Evolutionary conservation across 208 protist species (phyloP), one percentile per base, ranked within the genome.

Genomic region (Tritrichomonas musculus): DNA sequence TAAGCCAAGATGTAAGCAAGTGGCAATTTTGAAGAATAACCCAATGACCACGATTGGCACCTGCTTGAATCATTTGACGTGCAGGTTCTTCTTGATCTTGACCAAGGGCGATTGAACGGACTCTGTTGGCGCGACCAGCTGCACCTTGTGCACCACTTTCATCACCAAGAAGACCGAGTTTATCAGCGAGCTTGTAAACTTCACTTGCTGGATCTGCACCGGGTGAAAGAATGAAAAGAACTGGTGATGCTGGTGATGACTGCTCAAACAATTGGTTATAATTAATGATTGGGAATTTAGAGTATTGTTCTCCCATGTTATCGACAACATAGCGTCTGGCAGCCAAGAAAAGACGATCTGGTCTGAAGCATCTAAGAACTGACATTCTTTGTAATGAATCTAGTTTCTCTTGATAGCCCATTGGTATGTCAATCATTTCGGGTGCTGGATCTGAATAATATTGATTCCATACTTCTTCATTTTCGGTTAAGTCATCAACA

Each of bases 21-120:
- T 99, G 98, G 95, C 98, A 99, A 95, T 99, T 99, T 96, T 99
- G 98, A 69, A 99, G 96, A 92, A 99, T 95, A 77, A 99, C 97
- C 98, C 98, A 99, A 92, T 99, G 98, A 1, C 98, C 98, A 25
- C 98, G 96, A 84, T 96, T 95, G 8, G 97, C 95, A 65, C 98
- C 98, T 22, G 96, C 96, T 95, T 99, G 97, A 25, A 99, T 95
- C 75, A 99, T 94, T 93, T 96, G 95, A 96, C 98, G 97, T 17
- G 98, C 98, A 94, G 98, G 96, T 93, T 97, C 96, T 30, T 97
- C 98, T 95, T 99, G 98, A 39, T 98, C 98, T 94, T 99, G 98
- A 72, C 98, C 98, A 30, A 99, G 97, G 25, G 98, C 97, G 92
- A 99, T 97, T 92, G 96, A 97, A 73, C 98, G 98, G 93, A 99